These are phyloP conservation scores for Colletotrichum spinosum DNA, from an alignment of 2,329 filamentous ascomycete genomes.

Conservation along the genomic window DNA sequence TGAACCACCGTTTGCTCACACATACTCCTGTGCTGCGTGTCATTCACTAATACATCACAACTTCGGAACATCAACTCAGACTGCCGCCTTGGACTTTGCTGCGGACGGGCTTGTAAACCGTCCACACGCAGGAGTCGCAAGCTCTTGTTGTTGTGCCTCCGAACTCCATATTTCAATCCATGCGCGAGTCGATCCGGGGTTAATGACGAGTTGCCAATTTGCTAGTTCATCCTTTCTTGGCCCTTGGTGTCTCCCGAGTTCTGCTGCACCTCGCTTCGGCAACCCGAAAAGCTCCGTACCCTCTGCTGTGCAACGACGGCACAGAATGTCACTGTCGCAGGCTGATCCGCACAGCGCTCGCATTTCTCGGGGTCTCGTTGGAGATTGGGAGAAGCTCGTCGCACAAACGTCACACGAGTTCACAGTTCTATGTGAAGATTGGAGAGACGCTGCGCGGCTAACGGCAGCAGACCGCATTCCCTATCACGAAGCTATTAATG, in stretches of 20 bases:
- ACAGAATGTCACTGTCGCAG: conserved; percentile 29
- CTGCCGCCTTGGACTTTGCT: not conserved
- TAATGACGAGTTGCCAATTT: conserved; percentile 13
- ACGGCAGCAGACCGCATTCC: not conserved
- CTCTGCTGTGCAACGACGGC: conserved; percentile 34
- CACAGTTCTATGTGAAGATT: conserved; percentile 4
- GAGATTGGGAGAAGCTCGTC: not conserved
- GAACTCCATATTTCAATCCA: not conserved
- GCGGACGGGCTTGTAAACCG: not conserved
- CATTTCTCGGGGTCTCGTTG: not conserved
- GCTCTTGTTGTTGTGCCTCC: not conserved
- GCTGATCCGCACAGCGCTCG: not conserved
- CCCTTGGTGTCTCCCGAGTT: conserved; percentile 12
- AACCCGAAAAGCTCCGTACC: conserved; percentile 32
- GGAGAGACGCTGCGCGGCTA: not conserved
- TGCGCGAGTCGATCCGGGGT: conserved; percentile 18
- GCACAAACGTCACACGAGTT: conserved; percentile 3
- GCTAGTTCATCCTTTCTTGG: conserved; percentile 26
- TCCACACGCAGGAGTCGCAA: not conserved
- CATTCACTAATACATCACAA: conserved; percentile 17
- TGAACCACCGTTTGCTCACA: conserved; percentile 21
- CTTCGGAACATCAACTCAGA: conserved; percentile 1
- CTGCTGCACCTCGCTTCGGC: conserved; percentile 24
- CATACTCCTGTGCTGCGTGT: not conserved
- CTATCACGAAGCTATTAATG: not conserved